phyloP scores from a whole-genome alignment of 108 stramenopile genomes.

The Bacterosira constricta region DNA sequence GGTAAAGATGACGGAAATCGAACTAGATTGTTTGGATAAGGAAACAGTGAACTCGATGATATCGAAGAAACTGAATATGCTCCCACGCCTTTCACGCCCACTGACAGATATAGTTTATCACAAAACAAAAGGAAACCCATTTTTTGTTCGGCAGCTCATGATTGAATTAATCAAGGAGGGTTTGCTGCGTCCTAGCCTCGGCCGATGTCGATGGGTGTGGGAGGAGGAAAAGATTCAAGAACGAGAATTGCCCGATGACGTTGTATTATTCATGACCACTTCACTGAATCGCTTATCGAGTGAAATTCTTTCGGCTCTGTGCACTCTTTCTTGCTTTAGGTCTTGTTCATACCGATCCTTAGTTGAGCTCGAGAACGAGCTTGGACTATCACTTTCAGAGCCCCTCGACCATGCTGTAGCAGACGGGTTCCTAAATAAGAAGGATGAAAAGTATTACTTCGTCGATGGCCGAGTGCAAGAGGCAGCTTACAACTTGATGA shows the following conservation, averaged over 20 bases:
- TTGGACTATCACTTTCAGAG: background rate
- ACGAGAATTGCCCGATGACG: constrained; percentile 17
- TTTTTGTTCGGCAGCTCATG: constrained; percentile 23
- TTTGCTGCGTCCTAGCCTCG: constrained; percentile 4
- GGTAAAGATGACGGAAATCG: background rate
- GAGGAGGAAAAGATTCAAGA: constrained; percentile 15
- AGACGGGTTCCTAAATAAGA: constrained; percentile 18
- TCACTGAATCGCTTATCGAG: background rate
- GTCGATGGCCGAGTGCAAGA: constrained; percentile 28
- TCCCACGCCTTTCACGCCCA: constrained; percentile 15
- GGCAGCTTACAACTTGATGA: constrained; percentile 25
- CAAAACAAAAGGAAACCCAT: constrained; percentile 33
- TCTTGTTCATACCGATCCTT: background rate
- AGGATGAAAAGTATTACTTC: constrained; percentile 9
- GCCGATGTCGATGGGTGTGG: constrained; percentile 33
- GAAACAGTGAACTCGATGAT: constrained; percentile 7
- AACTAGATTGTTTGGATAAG: constrained; percentile 4
- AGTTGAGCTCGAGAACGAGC: constrained; percentile 4
- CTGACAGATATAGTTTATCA: constrained; percentile 14
- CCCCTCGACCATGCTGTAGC: constrained; percentile 8
- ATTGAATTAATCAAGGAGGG: background rate
- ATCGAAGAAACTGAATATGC: constrained; percentile 20
- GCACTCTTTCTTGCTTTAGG: constrained; percentile 23
- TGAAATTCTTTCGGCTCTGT: constrained; percentile 14
- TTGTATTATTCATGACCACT: constrained; percentile 9